Conservation (phyloP, 2,329 filamentous ascomycete genomes). For the Fusarium oligoseptatum region DNA sequence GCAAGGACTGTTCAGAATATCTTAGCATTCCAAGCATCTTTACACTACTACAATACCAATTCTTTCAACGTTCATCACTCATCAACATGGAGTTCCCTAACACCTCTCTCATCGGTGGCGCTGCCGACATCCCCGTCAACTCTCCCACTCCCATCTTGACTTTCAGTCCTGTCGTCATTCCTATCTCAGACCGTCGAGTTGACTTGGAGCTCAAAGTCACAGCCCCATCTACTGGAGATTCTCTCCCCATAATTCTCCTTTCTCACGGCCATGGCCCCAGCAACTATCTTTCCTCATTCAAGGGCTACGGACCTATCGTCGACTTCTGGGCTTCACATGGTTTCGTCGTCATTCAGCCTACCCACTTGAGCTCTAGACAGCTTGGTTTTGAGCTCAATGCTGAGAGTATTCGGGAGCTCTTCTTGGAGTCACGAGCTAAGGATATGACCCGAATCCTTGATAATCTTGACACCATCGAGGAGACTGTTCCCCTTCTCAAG, state of each 20-base stretch:
- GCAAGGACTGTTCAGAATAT: background rate
- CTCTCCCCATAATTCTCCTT: constrained; percentile 43
- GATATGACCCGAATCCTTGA: constrained; percentile 45
- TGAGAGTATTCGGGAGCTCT: constrained; percentile 32
- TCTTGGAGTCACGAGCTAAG: constrained; percentile 37
- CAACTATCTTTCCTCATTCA: constrained; percentile 44
- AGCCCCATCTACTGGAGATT: constrained; percentile 18
- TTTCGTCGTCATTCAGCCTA: constrained; percentile 48
- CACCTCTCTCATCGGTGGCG: constrained; percentile 39
- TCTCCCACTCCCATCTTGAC: constrained; percentile 37
- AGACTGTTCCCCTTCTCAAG: constrained; percentile 37
- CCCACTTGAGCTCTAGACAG: constrained; percentile 41
- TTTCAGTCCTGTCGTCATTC: constrained; percentile 41
- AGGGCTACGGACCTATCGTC: constrained; percentile 42
- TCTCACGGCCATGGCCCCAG: constrained; percentile 47
- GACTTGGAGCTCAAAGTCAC: constrained; percentile 45
- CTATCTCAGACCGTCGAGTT: constrained; percentile 28
- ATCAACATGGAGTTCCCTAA: constrained; percentile 41
- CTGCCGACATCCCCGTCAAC: constrained; percentile 39
- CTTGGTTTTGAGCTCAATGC: constrained; percentile 10
- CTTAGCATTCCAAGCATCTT: background rate
- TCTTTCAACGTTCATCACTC: background rate
- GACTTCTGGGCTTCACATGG: constrained; percentile 47
- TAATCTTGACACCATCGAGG: constrained; percentile 41
- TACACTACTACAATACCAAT: background rate